Base-by-base conservation (phyloP, 148 eudicot species). In the Spergularia bocconei region DNA sequence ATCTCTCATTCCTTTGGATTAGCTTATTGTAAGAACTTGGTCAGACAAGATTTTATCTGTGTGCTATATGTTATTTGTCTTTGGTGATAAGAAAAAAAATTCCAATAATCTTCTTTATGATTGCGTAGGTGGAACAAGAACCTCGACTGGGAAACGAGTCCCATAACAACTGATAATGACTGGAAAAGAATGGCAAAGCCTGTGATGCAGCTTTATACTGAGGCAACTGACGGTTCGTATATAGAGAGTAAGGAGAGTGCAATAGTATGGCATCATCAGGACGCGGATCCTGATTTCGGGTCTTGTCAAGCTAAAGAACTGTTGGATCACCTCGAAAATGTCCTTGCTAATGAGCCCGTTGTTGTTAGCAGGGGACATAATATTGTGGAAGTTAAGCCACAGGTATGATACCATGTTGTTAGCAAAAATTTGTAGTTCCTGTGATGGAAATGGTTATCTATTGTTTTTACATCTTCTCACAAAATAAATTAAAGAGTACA, bases 361-460 rank as follows among this genome's bases (percentile, higher is more conserved):
- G 85, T 82, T 13, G 96, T 91, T 51, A 84, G 64, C 56, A 77
- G 90, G 71, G 96, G 96, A 38, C 88, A 83, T 69, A 76, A 87
- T 69, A 91, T 91, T 19, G 91, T 91, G 36, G 96, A 91, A 86
- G 96, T 91, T 21, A 89, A 91, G 77, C 90, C 91, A 23, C 93
- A 86, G 81, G 96, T 88, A 75, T 68, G 25, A 48, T 12, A 67
- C n/a, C 3, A 0, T 67, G 12, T 23, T 13, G 65, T 25, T 29
- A 14, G 14, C 41, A 12, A 16, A 25, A 60, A 1, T 11, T 29
- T 29, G 4, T 13, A 29, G 33, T 16, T 62, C 6, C 11, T 62
- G 48, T 44, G 48, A 44, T 44, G 0, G 48, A 7, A n/a, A 14
- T n/a, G 1, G 0, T 6, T 7, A 15, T 55, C 5, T 7, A 14